These are phyloP conservation scores for Talaromyces sp. DNA, from an alignment of 2,329 filamentous ascomycete genomes.

Conservation along the genomic window DNA sequence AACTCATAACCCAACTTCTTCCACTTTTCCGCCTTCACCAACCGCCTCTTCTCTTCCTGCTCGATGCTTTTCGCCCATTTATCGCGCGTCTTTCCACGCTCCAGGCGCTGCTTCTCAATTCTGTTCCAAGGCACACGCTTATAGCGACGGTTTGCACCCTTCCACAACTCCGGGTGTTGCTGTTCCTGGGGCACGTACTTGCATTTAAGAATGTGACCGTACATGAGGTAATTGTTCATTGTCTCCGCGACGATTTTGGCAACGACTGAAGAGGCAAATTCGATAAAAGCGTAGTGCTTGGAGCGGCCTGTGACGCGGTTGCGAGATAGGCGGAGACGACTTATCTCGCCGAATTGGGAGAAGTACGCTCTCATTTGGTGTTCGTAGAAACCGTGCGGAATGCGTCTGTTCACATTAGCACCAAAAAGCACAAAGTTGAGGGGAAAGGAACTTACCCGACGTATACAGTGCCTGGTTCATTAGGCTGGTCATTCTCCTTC, in stretches of 20 bases:
- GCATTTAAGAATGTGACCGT: conserved; percentile 89
- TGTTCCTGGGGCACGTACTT: conserved; percentile 72
- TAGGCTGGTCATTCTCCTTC: conserved; percentile 44
- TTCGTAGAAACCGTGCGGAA: conserved; percentile 96
- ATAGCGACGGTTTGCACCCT: conserved; percentile 85
- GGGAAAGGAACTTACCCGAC: conserved; percentile 56
- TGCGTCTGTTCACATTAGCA: conserved; percentile 51
- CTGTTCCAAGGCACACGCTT: conserved; percentile 85
- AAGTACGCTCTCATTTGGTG: conserved; percentile 93
- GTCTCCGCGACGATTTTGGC: conserved; percentile 90
- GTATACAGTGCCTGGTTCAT: conserved; percentile 74
- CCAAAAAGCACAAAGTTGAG: conserved; percentile 20
- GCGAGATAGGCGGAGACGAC: conserved; percentile 74
- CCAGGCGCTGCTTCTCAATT: conserved; percentile 72
- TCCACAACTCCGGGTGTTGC: conserved; percentile 78
- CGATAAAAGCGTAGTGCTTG: conserved; percentile 93
- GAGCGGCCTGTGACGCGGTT: conserved; percentile 88
- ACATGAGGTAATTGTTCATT: conserved; percentile 97
- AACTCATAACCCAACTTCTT: conserved; percentile 81
- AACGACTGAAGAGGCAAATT: conserved; percentile 74
- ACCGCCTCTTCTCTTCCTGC: conserved; percentile 68
- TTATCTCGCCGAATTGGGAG: conserved; percentile 83
- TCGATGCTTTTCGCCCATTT: conserved; percentile 74
- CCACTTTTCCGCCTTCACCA: conserved; percentile 68
- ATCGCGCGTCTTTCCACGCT: conserved; percentile 68